Conservation (phyloP, 495 filamentous ascomycete genomes). For the Podospora appendiculata region DNA sequence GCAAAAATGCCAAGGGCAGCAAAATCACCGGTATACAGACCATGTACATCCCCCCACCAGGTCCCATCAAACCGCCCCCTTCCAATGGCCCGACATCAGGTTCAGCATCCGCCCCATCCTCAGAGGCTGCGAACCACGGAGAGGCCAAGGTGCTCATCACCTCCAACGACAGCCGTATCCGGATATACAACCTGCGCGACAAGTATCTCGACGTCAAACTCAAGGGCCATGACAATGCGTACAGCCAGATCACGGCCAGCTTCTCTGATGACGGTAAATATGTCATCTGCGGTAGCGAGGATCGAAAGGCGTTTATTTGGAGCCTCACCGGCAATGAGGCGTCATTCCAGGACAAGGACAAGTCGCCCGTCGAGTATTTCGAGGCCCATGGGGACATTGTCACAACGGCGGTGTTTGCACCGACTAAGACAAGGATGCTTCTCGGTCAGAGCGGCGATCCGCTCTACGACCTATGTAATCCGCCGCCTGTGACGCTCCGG, state of each 20-base stretch:
- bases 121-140: constrained; percentile 39
- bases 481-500: constrained; percentile 79
- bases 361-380: constrained; percentile 75
- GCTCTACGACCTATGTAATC: constrained; percentile 93
- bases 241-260: constrained; percentile 80
- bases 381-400: constrained; percentile 85
- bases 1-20: constrained; percentile 90
- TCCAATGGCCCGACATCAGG: no score
- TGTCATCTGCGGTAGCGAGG: constrained; percentile 91
- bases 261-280: constrained; percentile 86
- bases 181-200: constrained; percentile 79
- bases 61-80: not conserved
- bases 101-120: not conserved
- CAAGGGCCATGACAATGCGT: constrained; percentile 87
- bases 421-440: constrained; percentile 65
- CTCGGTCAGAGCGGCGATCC: constrained; percentile 80
- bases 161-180: constrained; percentile 92
- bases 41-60: constrained; percentile 44
- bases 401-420: constrained; percentile 80
- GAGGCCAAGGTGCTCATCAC: constrained; percentile 84
- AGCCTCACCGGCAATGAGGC: constrained; percentile 47
- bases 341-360: constrained; percentile 62
- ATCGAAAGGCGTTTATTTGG: constrained; percentile 86
- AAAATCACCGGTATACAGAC: constrained; percentile 96
- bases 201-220: constrained; percentile 83